Evolutionary conservation across 495 filamentous ascomycete species (phyloP), one percentile per base, ranked within the genome.

Genomic region (Hypoxylon lienhwacheense): DNA sequence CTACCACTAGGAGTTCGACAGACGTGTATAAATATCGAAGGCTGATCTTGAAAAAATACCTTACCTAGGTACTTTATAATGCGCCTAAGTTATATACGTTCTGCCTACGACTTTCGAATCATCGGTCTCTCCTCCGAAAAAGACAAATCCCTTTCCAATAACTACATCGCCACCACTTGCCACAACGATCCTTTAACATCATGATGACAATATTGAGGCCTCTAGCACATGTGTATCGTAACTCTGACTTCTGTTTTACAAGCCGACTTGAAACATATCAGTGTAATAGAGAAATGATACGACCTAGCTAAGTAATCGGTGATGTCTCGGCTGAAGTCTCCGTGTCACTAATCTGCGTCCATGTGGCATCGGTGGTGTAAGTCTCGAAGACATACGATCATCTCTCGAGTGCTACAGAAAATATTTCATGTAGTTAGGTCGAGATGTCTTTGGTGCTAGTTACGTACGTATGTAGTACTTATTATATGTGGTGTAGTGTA

Each of bases 191-290:
- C 14, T 56, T 37, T 16, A 49, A 53, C 50, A 31, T n/a, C 7
- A 31, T 17, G 10, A 8, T 11, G 22, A 43, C 19, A 1, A 26
- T 11, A 2, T 16, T 29, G 7, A 50, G 41, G 58, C 47, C 35
- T 47, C 41, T 47, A 42, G 55, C 51, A 55, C 51, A 61, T 35
- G 51, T 32, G 40, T 35, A 39, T 39, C 34, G 55, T 53, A 48
- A 42, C 39, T 47, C n/a, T 22, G 54, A 29, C 50, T 7, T 48
- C 50, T 50, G 20, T 25, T 40, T 31, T 60, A 53, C 45, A 42
- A 26, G 45, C 36, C 41, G 42, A 58, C n/a, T n/a, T n/a, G n/a
- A n/a, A n/a, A n/a, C n/a, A n/a, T n/a, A n/a, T n/a, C n/a, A n/a
- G n/a, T n/a, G n/a, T n/a, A n/a, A 26, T 26, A 4, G 24, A 26